Percentiles rank a stretch among this genome's conserved stretches.
Conservation (phyloP, 23 red algal genomes). For the Chondrus crispus region DNA sequence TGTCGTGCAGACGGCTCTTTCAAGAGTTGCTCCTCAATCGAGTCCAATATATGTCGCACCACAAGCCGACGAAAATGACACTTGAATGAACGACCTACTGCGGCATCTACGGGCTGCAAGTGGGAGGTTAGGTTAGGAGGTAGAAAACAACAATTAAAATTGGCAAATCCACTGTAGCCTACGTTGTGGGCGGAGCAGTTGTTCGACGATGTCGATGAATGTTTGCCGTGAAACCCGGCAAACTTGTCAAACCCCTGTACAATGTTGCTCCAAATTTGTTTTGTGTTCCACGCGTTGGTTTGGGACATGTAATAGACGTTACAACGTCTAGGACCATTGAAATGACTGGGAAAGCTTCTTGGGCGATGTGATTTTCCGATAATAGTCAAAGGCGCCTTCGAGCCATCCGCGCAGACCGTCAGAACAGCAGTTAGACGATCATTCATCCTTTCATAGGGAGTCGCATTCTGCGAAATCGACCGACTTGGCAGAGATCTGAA, state of each 20-base stretch:
- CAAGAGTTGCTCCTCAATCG: background rate
- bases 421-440: background rate
- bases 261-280: background rate
- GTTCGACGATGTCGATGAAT: background rate
- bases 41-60: background rate
- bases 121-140: background rate
- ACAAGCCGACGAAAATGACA: background rate
- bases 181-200: slow-evolving; percentile 3
- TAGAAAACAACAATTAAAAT: background rate
- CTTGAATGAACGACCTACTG: background rate
- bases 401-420: background rate
- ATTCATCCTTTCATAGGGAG: background rate
- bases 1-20: background rate
- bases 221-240: background rate
- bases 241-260: background rate
- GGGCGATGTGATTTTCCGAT: background rate
- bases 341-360: background rate
- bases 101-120: background rate
- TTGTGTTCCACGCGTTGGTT: slow-evolving; percentile 2
- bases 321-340: background rate
- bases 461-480: background rate
- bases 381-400: background rate
- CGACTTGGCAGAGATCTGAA: background rate
- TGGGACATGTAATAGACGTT: background rate
- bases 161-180: background rate